Conservation (phyloP, 768 basidiomycete genomes). For the Termitomyces sp. region DNA sequence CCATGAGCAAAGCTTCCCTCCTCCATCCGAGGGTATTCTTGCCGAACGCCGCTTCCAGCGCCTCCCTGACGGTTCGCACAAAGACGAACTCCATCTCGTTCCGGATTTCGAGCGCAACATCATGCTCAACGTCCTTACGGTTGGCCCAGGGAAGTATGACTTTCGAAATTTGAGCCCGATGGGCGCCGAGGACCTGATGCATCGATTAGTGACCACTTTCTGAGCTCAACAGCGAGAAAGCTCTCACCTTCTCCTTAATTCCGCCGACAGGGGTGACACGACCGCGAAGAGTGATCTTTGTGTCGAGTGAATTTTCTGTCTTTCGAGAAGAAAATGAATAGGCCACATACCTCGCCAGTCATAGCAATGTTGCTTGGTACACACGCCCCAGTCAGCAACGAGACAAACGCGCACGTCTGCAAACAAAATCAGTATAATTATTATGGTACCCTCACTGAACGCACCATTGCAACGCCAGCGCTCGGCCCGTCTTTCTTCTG, state of each 20-base stretch:
- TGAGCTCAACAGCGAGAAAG: background rate
- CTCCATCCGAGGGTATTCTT: slow-evolving; percentile 64
- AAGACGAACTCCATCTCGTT: slow-evolving; percentile 79
- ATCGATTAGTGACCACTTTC: background rate
- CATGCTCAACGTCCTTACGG: slow-evolving; percentile 82
- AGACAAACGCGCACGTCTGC: slow-evolving; percentile 81
- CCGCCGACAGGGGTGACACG: slow-evolving; percentile 83
- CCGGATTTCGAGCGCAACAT: slow-evolving; percentile 69
- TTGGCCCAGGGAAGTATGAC: slow-evolving; percentile 85
- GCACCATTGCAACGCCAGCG: slow-evolving; percentile 84
- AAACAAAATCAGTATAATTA: background rate
- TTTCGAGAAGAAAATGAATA: background rate
- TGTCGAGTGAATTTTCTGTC: background rate
- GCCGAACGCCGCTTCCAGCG: slow-evolving; percentile 80
- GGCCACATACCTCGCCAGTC: slow-evolving; percentile 72
- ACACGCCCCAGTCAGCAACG: slow-evolving; percentile 71
- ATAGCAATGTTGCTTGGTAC: slow-evolving; percentile 75
- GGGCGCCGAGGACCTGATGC: slow-evolving; percentile 69
- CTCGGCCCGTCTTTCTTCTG: slow-evolving; percentile 94
- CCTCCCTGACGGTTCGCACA: slow-evolving; percentile 75
- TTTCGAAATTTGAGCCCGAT: slow-evolving; percentile 78
- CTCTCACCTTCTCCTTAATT: slow-evolving; percentile 73
- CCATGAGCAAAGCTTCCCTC: slow-evolving; percentile 32
- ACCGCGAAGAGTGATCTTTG: slow-evolving; percentile 75
- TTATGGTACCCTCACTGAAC: slow-evolving; percentile 8